These are phyloP conservation scores for Pythium pyrilobum DNA, from an alignment of 352 stramenopile species.

Conservation along the genomic window DNA sequence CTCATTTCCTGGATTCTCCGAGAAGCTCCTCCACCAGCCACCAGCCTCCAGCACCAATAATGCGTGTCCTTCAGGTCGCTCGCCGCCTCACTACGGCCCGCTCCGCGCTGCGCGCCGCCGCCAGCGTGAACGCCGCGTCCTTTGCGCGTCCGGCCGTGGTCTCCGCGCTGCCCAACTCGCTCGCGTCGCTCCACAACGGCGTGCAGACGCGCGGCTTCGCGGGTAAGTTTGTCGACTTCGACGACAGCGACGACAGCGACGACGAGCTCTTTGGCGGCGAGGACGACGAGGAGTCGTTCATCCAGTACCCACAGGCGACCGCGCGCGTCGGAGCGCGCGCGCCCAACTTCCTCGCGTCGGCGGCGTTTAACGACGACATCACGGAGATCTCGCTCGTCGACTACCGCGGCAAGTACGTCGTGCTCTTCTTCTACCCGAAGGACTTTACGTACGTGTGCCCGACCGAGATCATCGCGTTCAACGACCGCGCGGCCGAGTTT, in stretches of 20 bases:
- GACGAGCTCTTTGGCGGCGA: conserved; percentile 63
- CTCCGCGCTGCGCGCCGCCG: conserved; percentile 1
- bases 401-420: conserved; percentile 86
- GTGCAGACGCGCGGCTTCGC: conserved; percentile 36
- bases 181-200: not conserved
- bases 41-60: too few relatives aligned
- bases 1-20: too few relatives aligned
- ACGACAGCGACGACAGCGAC: conserved; percentile 31
- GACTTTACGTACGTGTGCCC: conserved; percentile 90
- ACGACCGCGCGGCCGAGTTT: conserved; percentile 79
- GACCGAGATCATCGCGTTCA: conserved; percentile 91
- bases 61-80: conserved; percentile 10
- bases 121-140: not conserved
- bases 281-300: conserved; percentile 61
- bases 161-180: conserved; percentile 1
- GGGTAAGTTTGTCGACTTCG: conserved; percentile 14
- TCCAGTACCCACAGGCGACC: conserved; percentile 66
- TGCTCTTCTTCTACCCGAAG: conserved; percentile 92
- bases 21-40: not conserved
- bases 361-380: conserved; percentile 83
- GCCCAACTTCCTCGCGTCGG: conserved; percentile 68
- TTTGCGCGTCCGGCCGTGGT: conserved; percentile 14
- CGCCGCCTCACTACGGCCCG: conserved; percentile 5
- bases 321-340: conserved; percentile 60
- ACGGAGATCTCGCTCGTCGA: conserved; percentile 71